These are phyloP conservation scores for Prunus mira DNA, from an alignment of 306 rosid species.

Conservation along the genomic window DNA sequence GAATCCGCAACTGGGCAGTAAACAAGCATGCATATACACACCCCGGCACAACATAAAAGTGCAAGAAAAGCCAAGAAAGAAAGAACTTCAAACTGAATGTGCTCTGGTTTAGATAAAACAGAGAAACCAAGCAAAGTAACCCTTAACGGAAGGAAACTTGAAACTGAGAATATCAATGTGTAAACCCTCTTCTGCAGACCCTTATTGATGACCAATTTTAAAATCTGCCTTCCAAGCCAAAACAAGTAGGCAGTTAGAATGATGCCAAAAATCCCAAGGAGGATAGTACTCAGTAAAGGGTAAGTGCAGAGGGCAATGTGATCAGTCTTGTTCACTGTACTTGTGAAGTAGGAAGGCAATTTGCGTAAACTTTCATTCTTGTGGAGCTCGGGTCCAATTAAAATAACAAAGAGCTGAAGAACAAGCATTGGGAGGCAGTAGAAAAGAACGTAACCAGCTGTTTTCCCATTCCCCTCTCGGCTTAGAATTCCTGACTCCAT, in stretches of 20 bases:
- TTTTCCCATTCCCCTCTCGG: constrained; percentile 72
- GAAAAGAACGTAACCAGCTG: constrained; percentile 69
- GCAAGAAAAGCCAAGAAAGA: constrained; percentile 91
- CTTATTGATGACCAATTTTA: constrained; percentile 91
- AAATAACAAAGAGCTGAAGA: constrained; percentile 76
- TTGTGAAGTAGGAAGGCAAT: constrained; percentile 67
- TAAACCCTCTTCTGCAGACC: constrained; percentile 95
- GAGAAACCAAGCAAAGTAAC: constrained; percentile 94
- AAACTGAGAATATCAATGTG: constrained; percentile 76
- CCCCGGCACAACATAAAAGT: constrained; percentile 74
- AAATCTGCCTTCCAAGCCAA: constrained; percentile 96
- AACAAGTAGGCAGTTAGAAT: constrained; percentile 80
- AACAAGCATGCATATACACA: constrained; percentile 91
- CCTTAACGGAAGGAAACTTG: constrained; percentile 87
- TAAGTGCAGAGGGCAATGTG: constrained; percentile 78
- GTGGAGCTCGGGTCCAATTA: constrained; percentile 60
- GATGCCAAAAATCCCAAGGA: constrained; percentile 75
- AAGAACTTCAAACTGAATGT: constrained; percentile 71
- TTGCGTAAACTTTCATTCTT: constrained; percentile 37
- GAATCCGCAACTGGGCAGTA: constrained; percentile 93
- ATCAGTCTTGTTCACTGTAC: constrained; percentile 31
- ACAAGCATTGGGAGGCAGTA: constrained; percentile 77
- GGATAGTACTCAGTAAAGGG: constrained; percentile 80
- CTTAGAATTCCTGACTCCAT: constrained; percentile 80
- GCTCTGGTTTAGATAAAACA: constrained; percentile 70